These are phyloP conservation scores for Brassica hybrid DNA, from an alignment of 441 rosid genomes.

Conservation along the genomic window DNA sequence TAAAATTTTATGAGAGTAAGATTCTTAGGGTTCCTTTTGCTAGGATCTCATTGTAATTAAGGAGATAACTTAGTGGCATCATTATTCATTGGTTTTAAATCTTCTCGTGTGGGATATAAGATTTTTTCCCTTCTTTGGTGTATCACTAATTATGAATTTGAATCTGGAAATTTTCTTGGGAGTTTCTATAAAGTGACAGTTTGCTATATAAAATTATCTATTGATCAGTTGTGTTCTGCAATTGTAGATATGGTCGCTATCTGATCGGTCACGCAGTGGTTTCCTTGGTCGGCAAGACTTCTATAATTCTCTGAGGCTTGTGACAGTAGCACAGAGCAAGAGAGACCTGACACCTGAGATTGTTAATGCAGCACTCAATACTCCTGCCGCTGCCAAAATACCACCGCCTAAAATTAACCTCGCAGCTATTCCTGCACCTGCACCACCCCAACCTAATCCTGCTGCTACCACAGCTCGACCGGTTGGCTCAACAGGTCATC, in stretches of 20 bases:
- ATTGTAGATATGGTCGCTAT: conserved; percentile 81
- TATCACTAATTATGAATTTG: background rate
- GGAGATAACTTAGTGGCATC: conserved; percentile 8
- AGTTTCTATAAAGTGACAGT: background rate
- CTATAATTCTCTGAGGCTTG: conserved; percentile 85
- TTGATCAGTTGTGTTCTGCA: conserved; percentile 30
- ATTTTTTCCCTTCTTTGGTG: background rate
- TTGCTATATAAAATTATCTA: conserved; percentile 3
- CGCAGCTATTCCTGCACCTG: conserved; percentile 47
- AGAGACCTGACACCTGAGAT: too few relatives aligned
- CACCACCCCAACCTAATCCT: conserved; percentile 49
- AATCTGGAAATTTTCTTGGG: background rate
- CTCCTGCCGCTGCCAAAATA: conserved; percentile 93
- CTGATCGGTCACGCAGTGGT: conserved; percentile 76
- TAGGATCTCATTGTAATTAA: background rate
- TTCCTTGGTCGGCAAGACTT: conserved; percentile 87
- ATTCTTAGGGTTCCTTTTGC: background rate
- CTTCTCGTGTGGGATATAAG: background rate
- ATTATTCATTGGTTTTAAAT: conserved; percentile 7
- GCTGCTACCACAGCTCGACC: conserved; percentile 42
- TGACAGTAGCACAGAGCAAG: conserved; percentile 95
- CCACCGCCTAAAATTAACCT: conserved; percentile 89
- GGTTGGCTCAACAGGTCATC: conserved; percentile 49
- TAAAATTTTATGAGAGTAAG: conserved; percentile 6
- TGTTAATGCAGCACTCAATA: too few relatives aligned